Evolutionary conservation across 495 filamentous ascomycete genomes (phyloP).

Genomic region (Lophiotrema nucula): DNA sequence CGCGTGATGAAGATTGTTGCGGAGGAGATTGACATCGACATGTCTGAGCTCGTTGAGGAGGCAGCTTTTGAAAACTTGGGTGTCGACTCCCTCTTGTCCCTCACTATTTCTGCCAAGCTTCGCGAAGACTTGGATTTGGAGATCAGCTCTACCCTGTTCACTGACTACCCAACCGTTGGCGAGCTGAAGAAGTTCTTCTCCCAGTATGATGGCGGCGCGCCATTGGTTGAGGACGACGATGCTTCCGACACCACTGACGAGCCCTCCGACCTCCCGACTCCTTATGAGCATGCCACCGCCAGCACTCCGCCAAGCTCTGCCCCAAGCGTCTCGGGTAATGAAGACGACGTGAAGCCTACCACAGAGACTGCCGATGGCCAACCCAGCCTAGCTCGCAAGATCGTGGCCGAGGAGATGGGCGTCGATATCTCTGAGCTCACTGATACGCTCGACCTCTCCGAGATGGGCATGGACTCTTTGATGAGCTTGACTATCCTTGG

Average conservation of each 20-base stretch:
- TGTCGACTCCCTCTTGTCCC: slow-evolving; percentile 46
- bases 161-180: slow-evolving; percentile 45
- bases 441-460: slow-evolving; percentile 43
- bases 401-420: slow-evolving; percentile 48
- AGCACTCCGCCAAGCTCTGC: slow-evolving; percentile 45
- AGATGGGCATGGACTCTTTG: slow-evolving; percentile 49
- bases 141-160: slow-evolving; percentile 46
- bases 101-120: slow-evolving; percentile 48
- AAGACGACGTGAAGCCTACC: slow-evolving; percentile 23
- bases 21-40: slow-evolving; percentile 46
- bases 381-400: slow-evolving; percentile 42
- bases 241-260: slow-evolving; percentile 40
- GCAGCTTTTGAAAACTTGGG: slow-evolving; percentile 48
- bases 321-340: slow-evolving; percentile 41
- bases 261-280: slow-evolving; percentile 38
- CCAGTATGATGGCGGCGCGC: slow-evolving; percentile 43
- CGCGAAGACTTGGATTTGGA: slow-evolving; percentile 47
- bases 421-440: slow-evolving; percentile 46
- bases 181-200: slow-evolving; percentile 49
- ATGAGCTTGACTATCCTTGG: slow-evolving; percentile 49
- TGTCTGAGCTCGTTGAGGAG: slow-evolving; percentile 46
- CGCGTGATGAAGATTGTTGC: slow-evolving; percentile 48
- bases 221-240: slow-evolving; percentile 31
- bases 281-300: slow-evolving; percentile 32
- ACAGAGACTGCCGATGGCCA: slow-evolving; percentile 30